A percentile compares a stretch with the other conserved stretches of the same genome.
Conservation (phyloP, 2,329 filamentous ascomycete genomes). For the Westerdykella ornata region DNA sequence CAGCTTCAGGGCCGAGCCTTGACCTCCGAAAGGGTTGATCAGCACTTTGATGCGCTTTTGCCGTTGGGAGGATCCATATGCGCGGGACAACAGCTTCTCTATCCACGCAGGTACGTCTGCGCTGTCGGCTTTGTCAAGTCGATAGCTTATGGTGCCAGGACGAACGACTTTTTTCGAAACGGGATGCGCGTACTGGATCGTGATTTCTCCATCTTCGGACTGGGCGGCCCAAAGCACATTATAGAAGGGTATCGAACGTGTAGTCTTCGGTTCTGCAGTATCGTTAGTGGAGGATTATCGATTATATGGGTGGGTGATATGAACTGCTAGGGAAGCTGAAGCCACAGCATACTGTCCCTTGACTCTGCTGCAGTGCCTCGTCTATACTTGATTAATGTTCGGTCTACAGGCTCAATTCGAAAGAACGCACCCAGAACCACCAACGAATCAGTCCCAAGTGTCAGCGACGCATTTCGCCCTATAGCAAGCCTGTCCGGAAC, state of each 20-base stretch:
- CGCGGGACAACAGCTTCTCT: conserved; percentile 56
- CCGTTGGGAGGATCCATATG: conserved; percentile 63
- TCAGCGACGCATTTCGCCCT: conserved; percentile 54
- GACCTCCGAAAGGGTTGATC: conserved; percentile 85
- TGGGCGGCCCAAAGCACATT: conserved; percentile 78
- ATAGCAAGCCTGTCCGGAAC: conserved; percentile 45
- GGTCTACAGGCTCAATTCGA: not conserved
- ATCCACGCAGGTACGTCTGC: conserved; percentile 56
- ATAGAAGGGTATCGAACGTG: conserved; percentile 64
- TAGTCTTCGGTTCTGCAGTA: conserved; percentile 42
- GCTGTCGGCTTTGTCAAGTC: conserved; percentile 48
- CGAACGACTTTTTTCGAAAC: conserved; percentile 53
- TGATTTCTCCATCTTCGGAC: conserved; percentile 51
- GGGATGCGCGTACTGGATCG: conserved; percentile 64
- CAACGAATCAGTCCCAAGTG: conserved; percentile 54
- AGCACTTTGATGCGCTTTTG: conserved; percentile 78
- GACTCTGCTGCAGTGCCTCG: conserved; percentile 47
- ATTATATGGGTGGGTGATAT: conserved; percentile 3
- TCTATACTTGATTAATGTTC: conserved; percentile 19
- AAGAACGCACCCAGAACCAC: conserved; percentile 49
- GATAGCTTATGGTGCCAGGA: conserved; percentile 56
- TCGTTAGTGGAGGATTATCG: conserved; percentile 6
- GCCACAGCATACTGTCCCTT: conserved; percentile 51
- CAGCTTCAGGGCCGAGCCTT: conserved; percentile 64
- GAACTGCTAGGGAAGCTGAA: conserved; percentile 46